Conservation (phyloP, 1,284 basidiomycete genomes). For the Cutaneotrichosporon cyanovorans region DNA sequence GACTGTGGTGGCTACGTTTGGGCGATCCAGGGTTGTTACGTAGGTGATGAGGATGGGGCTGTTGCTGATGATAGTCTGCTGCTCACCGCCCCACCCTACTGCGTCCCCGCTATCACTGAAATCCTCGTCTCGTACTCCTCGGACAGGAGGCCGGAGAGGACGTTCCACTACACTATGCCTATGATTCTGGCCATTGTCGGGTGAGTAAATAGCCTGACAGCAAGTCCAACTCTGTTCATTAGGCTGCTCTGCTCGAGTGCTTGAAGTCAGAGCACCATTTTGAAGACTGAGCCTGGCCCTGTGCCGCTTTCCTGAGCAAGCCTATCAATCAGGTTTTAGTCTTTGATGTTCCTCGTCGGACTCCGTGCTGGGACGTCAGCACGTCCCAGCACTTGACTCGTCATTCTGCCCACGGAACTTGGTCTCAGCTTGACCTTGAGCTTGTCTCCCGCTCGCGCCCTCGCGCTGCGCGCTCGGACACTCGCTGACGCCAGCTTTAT, state of each 20-base stretch:
- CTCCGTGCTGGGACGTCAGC: too few species aligned
- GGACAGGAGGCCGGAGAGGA: conserved; percentile 29
- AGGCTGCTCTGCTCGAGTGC: not conserved
- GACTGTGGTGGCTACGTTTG: conserved; percentile 29
- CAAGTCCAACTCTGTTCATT: not conserved
- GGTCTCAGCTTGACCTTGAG: too few species aligned
- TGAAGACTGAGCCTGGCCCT: too few species aligned
- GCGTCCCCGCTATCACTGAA: conserved; percentile 30
- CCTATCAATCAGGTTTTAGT: too few species aligned
- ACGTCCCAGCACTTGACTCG: too few species aligned
- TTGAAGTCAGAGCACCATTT: too few species aligned
- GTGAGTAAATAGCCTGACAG: conserved; percentile 5
- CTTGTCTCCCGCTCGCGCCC: too few species aligned
- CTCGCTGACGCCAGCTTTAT: conserved; percentile 16
- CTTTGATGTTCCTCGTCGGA: too few species aligned
- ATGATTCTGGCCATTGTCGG: conserved; percentile 38
- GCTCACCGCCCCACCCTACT: conserved; percentile 28
- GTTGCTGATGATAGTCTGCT: conserved; percentile 25
- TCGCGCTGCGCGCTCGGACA: too few species aligned
- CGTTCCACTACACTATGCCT: conserved; percentile 42
- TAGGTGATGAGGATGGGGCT: not conserved
- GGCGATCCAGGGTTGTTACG: conserved; percentile 19
- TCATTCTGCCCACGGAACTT: too few species aligned
- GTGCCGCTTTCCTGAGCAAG: too few species aligned
- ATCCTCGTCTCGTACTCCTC: conserved; percentile 27